Conservation (phyloP, 148 eudicot genomes). For the Chenopodium suecicum region DNA sequence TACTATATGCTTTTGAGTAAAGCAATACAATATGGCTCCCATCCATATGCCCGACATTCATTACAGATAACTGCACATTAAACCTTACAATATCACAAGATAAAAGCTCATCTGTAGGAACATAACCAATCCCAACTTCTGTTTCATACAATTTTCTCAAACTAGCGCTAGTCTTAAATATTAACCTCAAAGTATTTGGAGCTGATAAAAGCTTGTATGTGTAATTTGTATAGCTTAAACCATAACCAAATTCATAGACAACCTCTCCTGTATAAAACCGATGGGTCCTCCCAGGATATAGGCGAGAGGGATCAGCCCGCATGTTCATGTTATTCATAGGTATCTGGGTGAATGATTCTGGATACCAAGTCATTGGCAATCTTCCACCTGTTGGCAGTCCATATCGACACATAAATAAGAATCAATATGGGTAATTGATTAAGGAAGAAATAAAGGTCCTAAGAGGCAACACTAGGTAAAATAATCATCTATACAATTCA, state of each 20-base stretch:
- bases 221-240: slow-evolving; percentile 75
- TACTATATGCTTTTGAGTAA: slow-evolving; percentile 42
- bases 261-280: slow-evolving; percentile 76
- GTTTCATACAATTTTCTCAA: slow-evolving; percentile 31
- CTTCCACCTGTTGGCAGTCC: slow-evolving; percentile 64
- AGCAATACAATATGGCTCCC: slow-evolving; percentile 75
- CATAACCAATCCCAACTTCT: slow-evolving; percentile 27
- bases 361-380: slow-evolving; percentile 94
- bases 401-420: neutral
- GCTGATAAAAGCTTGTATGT: slow-evolving; percentile 60
- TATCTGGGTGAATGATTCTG: slow-evolving; percentile 71
- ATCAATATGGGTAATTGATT: neutral
- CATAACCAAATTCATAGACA: slow-evolving; percentile 75
- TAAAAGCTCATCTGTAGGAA: slow-evolving; percentile 52
- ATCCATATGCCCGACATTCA: slow-evolving; percentile 56
- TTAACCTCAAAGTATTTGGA: slow-evolving; percentile 44
- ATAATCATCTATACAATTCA: neutral
- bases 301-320: slow-evolving; percentile 76
- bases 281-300: slow-evolving; percentile 91
- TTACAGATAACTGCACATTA: slow-evolving; percentile 47
- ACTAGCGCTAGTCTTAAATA: slow-evolving; percentile 23
- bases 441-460: neutral
- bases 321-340: slow-evolving; percentile 93
- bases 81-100: slow-evolving; percentile 63
- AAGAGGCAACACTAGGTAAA: neutral